Evolutionary conservation across 345 rosid species (phyloP), one percentile per base, ranked within the genome.

Genomic region (Citrus hindsii): DNA sequence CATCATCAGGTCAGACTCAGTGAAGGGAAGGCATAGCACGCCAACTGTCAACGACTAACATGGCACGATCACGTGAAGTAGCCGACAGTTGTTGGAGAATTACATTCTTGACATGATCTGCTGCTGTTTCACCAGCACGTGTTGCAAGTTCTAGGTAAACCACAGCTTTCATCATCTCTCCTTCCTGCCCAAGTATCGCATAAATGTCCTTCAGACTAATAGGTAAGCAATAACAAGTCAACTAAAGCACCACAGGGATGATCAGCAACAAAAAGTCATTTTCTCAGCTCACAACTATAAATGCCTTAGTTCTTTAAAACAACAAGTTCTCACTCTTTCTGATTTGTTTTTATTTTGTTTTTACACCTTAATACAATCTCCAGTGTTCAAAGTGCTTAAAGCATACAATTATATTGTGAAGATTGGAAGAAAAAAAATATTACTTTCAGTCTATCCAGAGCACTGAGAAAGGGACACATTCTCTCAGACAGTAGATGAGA

Each of bases 91-190:
- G 94, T 71, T 94, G 91, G 42, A 90, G 89, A 76, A 90, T 80
- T 19, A 87, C 94, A 67, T 85, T 87, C 82, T 91, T 96, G 32
- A 96, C 89, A 80, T 86, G 95, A 75, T 69, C 69, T 1, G 98
- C 99, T 35, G 93, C 92, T 3, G 85, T 85, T 85, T 91, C 95
- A 2, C 98, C 99, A 74, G 94, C 91, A 2, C 92, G 93, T 48
- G 93, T 84, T 9, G 98, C 99, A 25, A 96, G 97, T 83, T 96
- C 99, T 61, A 96, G 88, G 87, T 96, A 96, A 24, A 91, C 79
- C 12, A 85, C 91, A 40, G 99, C 89, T 84, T 92, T 89, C 88
- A 88, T 67, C 92, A 88, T 84, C 62, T 85, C 95, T 51, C 97
- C 91, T 85, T 89, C 95, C 99, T 94, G 91, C 82, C 74, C 76